A percentile compares a stretch with the other conserved stretches of the same genome.
These are phyloP conservation scores for Ophiocordyceps australis DNA, from an alignment of 2,329 filamentous ascomycete species.

Conservation along the genomic window DNA sequence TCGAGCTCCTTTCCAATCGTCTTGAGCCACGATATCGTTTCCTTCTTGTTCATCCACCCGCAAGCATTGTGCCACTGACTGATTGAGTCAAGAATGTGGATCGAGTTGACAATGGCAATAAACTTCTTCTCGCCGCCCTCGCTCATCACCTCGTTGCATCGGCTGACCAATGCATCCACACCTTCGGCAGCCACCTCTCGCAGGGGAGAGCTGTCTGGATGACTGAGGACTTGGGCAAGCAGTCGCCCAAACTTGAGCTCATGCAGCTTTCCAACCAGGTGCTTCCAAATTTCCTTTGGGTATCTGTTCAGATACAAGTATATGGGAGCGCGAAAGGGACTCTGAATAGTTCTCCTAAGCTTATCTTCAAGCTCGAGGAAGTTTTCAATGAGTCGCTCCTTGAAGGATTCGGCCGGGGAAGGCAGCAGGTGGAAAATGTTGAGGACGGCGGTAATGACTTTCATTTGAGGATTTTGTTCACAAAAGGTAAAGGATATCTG, in stretches of 20 bases:
- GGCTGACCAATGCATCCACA: conserved; percentile 51
- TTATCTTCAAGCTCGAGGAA: conserved; percentile 79
- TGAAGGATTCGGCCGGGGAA: conserved; percentile 74
- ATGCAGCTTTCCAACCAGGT: conserved; percentile 62
- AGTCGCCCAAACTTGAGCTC: conserved; percentile 82
- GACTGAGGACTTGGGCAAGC: conserved; percentile 68
- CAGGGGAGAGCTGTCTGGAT: conserved; percentile 56
- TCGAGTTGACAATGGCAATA: conserved; percentile 63
- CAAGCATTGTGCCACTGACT: conserved; percentile 45
- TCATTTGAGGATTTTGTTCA: conserved; percentile 84
- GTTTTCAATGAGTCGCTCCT: conserved; percentile 74
- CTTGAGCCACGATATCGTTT: conserved; percentile 41
- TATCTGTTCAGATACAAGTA: conserved; percentile 92
- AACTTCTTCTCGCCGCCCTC: conserved; percentile 52
- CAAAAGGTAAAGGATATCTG: conserved; percentile 89
- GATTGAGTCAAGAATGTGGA: conserved; percentile 70
- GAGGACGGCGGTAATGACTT: conserved; percentile 84
- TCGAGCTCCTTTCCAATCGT: conserved; percentile 63
- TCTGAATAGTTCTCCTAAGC: conserved; percentile 71
- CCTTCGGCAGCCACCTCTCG: conserved; percentile 59
- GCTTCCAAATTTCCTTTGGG: conserved; percentile 68
- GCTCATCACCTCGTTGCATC: conserved; percentile 42
- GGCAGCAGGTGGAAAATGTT: conserved; percentile 96
- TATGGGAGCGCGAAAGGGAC: conserved; percentile 77
- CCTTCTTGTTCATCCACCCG: conserved; percentile 54